Percentiles rank a stretch among this genome's conserved stretches.
phyloP scores from a whole-genome alignment of 257 asterid species.

The Misopates orontium region DNA sequence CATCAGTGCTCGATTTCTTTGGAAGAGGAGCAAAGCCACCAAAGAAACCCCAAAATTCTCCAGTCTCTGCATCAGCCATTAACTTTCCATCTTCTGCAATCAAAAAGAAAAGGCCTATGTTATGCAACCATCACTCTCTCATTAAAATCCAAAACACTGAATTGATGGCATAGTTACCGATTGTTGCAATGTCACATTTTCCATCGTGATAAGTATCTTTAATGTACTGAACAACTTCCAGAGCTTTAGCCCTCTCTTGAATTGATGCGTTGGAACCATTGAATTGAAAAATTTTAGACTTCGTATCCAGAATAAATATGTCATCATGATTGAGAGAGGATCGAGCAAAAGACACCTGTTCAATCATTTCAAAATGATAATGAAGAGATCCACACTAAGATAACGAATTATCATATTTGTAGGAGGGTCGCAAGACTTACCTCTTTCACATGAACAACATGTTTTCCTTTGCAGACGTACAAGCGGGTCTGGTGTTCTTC shows the following conservation, averaged over 20 bases:
- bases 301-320: slow-evolving; percentile 73
- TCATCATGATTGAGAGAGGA: slow-evolving; percentile 81
- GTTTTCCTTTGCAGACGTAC: slow-evolving; percentile 84
- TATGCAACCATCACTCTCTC: slow-evolving; percentile 14
- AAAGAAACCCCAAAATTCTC: slow-evolving; percentile 97
- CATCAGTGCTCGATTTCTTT: slow-evolving; percentile 64
- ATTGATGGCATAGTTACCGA: slow-evolving; percentile 48
- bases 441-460: slow-evolving; percentile 76
- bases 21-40: slow-evolving; percentile 99
- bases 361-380: slow-evolving; percentile 19
- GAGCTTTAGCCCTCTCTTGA: slow-evolving; percentile 90
- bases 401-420: slow-evolving; percentile 16
- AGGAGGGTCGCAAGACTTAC: slow-evolving; percentile 37
- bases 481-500: slow-evolving; percentile 57
- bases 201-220: slow-evolving; percentile 81
- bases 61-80: slow-evolving; percentile 99
- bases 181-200: slow-evolving; percentile 74
- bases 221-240: slow-evolving; percentile 86
- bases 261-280: slow-evolving; percentile 76
- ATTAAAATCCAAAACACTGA: slow-evolving; percentile 18
- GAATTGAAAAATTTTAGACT: slow-evolving; percentile 73
- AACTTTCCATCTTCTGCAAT: slow-evolving; percentile 89
- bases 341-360: slow-evolving; percentile 71
- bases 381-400: slow-evolving; percentile 1
- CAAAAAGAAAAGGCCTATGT: slow-evolving; percentile 27